phyloP scores from a whole-genome alignment of 768 basidiomycete genomes.

The Agaricus subrufescens region DNA sequence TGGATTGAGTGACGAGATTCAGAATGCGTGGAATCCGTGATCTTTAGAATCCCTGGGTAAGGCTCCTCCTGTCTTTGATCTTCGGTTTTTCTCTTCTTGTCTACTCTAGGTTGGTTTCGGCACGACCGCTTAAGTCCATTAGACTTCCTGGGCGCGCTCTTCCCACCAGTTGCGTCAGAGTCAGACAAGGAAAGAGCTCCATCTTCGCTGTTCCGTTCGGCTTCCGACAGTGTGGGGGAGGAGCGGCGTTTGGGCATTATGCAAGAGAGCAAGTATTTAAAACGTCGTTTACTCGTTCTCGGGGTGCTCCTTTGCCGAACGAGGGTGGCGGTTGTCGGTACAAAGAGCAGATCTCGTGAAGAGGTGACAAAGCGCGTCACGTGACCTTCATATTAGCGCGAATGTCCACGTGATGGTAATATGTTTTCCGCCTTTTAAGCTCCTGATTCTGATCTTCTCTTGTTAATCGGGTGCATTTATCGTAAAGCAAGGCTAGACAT shows the following conservation, averaged over 20 bases:
- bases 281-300: background rate
- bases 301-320: background rate
- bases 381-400: too few relatives aligned
- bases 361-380: too few relatives aligned
- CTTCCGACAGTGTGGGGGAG: slow-evolving; percentile 15
- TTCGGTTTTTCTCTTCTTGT: slow-evolving; percentile 8
- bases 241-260: slow-evolving; percentile 20
- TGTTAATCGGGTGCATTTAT: too few relatives aligned
- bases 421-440: too few relatives aligned
- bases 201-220: slow-evolving; percentile 15
- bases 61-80: background rate
- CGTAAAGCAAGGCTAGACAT: too few relatives aligned
- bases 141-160: slow-evolving; percentile 16
- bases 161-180: slow-evolving; percentile 12
- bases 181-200: slow-evolving; percentile 3
- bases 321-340: background rate
- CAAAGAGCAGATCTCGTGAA: too few relatives aligned
- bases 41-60: slow-evolving; percentile 13
- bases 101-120: background rate
- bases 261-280: background rate
- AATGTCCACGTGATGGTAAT: too few relatives aligned
- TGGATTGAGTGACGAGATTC: slow-evolving; percentile 45
- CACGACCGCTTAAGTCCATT: slow-evolving; percentile 1
- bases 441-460: too few relatives aligned
- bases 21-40: slow-evolving; percentile 28